Evolutionary conservation across 108 stramenopile species (phyloP).

Genomic region (Skeletonema costatum): DNA sequence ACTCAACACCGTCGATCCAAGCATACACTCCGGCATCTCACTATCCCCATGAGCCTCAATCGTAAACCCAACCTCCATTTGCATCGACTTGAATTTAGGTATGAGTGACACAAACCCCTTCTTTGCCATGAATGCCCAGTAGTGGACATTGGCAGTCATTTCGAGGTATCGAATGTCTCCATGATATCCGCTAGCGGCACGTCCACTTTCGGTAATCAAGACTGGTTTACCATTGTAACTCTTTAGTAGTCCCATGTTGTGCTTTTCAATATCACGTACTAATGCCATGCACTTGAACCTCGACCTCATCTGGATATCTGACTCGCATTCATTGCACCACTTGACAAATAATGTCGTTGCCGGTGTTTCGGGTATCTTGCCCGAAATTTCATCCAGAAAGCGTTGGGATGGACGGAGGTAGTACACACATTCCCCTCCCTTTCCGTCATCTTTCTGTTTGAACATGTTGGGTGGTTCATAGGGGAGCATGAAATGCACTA

Average conservation of each 20-base stretch:
- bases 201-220: constrained; percentile 62
- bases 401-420: constrained; percentile 52
- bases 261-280: constrained; percentile 48
- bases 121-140: constrained; percentile 66
- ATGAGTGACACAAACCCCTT: constrained; percentile 63
- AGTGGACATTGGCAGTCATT: constrained; percentile 60
- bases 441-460: constrained; percentile 51
- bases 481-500: constrained; percentile 56
- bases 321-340: constrained; percentile 55
- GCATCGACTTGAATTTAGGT: constrained; percentile 59
- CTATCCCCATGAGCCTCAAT: constrained; percentile 62
- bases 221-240: constrained; percentile 74
- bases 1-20: constrained; percentile 49
- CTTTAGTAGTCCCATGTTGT: constrained; percentile 54
- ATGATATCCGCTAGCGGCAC: constrained; percentile 34
- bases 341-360: constrained; percentile 52
- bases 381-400: constrained; percentile 52
- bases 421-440: constrained; percentile 47
- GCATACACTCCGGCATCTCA: constrained; percentile 71
- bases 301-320: constrained; percentile 40
- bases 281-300: constrained; percentile 68
- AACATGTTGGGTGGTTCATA: constrained; percentile 56
- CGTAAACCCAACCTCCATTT: constrained; percentile 67
- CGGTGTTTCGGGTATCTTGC: constrained; percentile 37
- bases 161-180: constrained; percentile 52